Conservation (phyloP, 2,329 filamentous ascomycete genomes). For the Scopulariopsis brevicaulis region DNA sequence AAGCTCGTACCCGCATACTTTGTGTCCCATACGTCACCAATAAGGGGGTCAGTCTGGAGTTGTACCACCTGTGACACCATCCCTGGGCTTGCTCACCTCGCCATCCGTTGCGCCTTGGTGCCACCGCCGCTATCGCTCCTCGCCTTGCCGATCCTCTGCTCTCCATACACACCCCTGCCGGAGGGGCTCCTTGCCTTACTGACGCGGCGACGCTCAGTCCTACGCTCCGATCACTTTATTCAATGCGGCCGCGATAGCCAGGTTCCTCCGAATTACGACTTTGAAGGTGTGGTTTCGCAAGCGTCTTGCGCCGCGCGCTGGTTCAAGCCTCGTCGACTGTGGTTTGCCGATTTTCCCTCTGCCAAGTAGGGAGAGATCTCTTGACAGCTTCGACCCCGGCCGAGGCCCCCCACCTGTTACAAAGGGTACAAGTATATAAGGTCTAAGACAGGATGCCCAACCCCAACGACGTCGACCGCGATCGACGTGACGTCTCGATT, state of each 20-base stretch:
- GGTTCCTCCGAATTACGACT: neutral
- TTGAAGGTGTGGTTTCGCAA: slow-evolving; percentile 21
- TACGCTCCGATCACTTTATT: neutral
- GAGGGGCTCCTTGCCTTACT: neutral
- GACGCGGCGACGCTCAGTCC: neutral
- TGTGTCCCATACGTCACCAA: neutral
- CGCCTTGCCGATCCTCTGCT: neutral
- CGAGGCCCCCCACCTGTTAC: neutral
- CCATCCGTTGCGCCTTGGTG: neutral
- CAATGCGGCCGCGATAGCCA: neutral
- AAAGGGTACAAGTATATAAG: slow-evolving; percentile 1
- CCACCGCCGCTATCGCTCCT: neutral
- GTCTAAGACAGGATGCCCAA: slow-evolving; percentile 3
- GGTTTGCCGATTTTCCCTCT: neutral
- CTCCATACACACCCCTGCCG: neutral
- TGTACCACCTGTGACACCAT: neutral
- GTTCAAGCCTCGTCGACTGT: neutral
- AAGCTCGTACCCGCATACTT: neutral
- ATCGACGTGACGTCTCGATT: slow-evolving; percentile 37
- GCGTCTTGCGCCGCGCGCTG: slow-evolving; percentile 7
- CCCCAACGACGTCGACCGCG: slow-evolving; percentile 8
- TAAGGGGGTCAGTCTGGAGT: neutral
- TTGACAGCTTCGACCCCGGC: neutral
- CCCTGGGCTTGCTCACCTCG: neutral
- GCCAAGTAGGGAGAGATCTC: neutral